Evolutionary conservation across 202 grass and related monocot genomes (phyloP), one percentile per base, ranked within the genome.

Genomic region (Saccharum hybrid): DNA sequence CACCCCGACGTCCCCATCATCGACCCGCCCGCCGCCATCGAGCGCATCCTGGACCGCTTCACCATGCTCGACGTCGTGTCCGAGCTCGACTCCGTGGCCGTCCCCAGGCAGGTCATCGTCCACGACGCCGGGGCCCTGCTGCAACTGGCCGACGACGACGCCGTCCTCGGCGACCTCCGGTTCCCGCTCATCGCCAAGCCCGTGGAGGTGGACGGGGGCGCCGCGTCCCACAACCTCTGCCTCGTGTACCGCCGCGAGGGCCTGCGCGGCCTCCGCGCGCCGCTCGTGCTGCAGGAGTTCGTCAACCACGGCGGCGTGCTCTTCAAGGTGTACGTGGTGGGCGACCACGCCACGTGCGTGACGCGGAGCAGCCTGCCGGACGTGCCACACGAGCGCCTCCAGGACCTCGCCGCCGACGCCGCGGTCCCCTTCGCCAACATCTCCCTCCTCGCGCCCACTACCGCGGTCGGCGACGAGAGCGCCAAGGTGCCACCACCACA

Each of bases 131-230:
- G 28, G 22, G 48, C 76, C 19, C 52, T 21, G 52, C 52, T 0
- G 16, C 49, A 19, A 5, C 86, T 94, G 8, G 66, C 74, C 13
- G 63, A 0, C 2, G 60, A 4, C 4, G 64, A 7, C 3, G 42
- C 1, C 3, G 34, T 38, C 37, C 37, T 86, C 26, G 73, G 33
- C 13, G 84, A 59, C 21, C 86, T 97, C 68, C 73, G 82, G 13
- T 98, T 98, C 75, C 95, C 92, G 15, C 79, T 98, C 8, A 88
- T 98, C 51, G 88, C 92, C 16, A 98, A 98, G 76, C 92, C 95
- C 13, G 81, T 93, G 2, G 87, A 84, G 16, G 90, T 90, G 6
- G 92, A 98, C 46, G 92, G 95, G 57, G 93, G 83, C 65, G 92
- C 92, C 1, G 36, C 66, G 31, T 98, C 92, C 18, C 94, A 97